Percentiles rank a stretch among this genome's conserved stretches.
Conservation (phyloP, 441 rosid genomes). For the Erodium chrysanthum region DNA sequence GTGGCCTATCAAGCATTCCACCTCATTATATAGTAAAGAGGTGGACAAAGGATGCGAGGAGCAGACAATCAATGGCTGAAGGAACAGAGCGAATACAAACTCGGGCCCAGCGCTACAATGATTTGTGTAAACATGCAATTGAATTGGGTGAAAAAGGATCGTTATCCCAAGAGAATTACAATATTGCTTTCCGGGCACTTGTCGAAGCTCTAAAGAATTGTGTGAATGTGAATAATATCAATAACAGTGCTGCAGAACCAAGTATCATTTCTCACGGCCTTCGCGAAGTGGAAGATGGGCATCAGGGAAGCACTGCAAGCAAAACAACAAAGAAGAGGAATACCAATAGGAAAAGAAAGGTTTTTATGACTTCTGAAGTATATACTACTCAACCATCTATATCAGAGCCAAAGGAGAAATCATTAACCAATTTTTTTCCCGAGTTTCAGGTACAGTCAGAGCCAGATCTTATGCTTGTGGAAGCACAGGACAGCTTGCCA, state of each 20-base stretch:
- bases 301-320: neutral
- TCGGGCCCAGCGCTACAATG: neutral
- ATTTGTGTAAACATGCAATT: neutral
- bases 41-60: constrained; percentile 47
- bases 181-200: neutral
- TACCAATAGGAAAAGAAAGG: neutral
- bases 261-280: neutral
- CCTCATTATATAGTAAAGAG: constrained; percentile 43
- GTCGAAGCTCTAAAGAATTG: neutral
- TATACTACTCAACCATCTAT: neutral
- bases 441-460: neutral
- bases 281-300: neutral
- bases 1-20: constrained; percentile 44
- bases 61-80: constrained; percentile 4
- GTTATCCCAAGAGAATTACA: neutral
- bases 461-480: constrained; percentile 6
- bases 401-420: neutral
- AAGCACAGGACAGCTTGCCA: neutral
- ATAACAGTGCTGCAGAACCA: neutral
- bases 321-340: neutral
- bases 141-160: constrained; percentile 4
- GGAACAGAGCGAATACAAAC: neutral
- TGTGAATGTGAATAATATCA: neutral
- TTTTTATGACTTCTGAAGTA: neutral
- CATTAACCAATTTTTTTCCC: neutral